Evolutionary conservation across 306 rosid genomes (phyloP).

Genomic region (Sophora flavescens): DNA sequence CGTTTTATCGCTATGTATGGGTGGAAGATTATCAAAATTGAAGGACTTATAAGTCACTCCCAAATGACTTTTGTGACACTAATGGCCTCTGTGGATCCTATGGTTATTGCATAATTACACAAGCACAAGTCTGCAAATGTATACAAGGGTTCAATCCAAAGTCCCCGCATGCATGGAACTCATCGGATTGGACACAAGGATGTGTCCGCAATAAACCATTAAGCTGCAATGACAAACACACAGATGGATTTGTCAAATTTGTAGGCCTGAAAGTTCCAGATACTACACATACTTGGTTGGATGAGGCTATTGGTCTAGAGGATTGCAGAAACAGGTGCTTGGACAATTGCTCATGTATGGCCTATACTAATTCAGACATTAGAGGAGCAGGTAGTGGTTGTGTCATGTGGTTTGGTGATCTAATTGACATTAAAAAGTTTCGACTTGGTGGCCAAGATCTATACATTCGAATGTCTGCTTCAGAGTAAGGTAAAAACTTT

Average conservation of each 20-base stretch:
- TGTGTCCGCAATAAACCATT: slow-evolving; percentile 35
- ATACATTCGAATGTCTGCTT: slow-evolving; percentile 42
- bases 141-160: slow-evolving; percentile 44
- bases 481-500: slow-evolving; percentile 31
- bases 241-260: slow-evolving; percentile 33
- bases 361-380: slow-evolving; percentile 46
- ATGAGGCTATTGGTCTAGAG: background rate
- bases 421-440: slow-evolving; percentile 42
- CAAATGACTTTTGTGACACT: slow-evolving; percentile 23
- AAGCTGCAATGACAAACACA: slow-evolving; percentile 17
- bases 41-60: background rate
- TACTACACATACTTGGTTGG: slow-evolving; percentile 16
- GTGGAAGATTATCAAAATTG: background rate
- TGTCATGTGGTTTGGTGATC: slow-evolving; percentile 51
- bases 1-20: slow-evolving; percentile 22
- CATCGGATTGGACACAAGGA: slow-evolving; percentile 9
- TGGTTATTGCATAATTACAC: slow-evolving; percentile 31
- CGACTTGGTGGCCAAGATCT: slow-evolving; percentile 33
- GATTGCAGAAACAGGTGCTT: slow-evolving; percentile 47
- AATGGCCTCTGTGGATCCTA: slow-evolving; percentile 47
- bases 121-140: slow-evolving; percentile 28
- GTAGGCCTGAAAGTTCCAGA: slow-evolving; percentile 40
- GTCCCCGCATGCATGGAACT: slow-evolving; percentile 22
- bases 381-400: slow-evolving; percentile 43
- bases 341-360: slow-evolving; percentile 51